These are phyloP conservation scores for Ustilago bromivora DNA, from an alignment of 1,284 basidiomycete genomes.

Conservation along the genomic window DNA sequence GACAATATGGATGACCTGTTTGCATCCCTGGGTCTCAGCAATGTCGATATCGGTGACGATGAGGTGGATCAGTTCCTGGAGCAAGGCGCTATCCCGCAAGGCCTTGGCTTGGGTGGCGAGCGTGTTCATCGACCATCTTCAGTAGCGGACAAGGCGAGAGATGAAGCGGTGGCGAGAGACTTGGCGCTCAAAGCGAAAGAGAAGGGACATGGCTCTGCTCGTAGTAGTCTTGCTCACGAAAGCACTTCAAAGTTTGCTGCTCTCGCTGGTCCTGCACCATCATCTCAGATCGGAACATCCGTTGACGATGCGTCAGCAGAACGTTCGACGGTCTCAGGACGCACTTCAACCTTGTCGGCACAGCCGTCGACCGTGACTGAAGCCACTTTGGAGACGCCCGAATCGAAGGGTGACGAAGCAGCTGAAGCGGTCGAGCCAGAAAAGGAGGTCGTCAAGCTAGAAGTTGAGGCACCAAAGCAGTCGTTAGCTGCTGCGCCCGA, in stretches of 20 bases:
- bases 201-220: slow-evolving; percentile 42
- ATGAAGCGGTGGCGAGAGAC: slow-evolving; percentile 51
- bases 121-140: slow-evolving; percentile 43
- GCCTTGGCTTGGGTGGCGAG: slow-evolving; percentile 43
- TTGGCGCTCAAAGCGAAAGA: slow-evolving; percentile 47
- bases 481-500: not conserved
- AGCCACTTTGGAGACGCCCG: slow-evolving; percentile 1
- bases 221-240: slow-evolving; percentile 20
- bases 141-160: slow-evolving; percentile 53
- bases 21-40: slow-evolving; percentile 58
- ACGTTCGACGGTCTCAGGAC: slow-evolving; percentile 3
- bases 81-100: slow-evolving; percentile 56
- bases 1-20: slow-evolving; percentile 64
- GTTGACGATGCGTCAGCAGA: slow-evolving; percentile 10
- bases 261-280: slow-evolving; percentile 14
- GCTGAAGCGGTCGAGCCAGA: slow-evolving; percentile 2
- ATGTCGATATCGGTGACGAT: slow-evolving; percentile 59
- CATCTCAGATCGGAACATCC: slow-evolving; percentile 15
- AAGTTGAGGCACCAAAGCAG: not conserved
- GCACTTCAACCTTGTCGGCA: not conserved
- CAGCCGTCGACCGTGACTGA: slow-evolving; percentile 4
- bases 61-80: slow-evolving; percentile 64
- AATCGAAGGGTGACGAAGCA: slow-evolving; percentile 4
- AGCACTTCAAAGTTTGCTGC: not conserved
- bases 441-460: not conserved